Evolutionary conservation across 805 yeast species (phyloP), one percentile per base, ranked within the genome.

Genomic region (Clavispora phyllophila): DNA sequence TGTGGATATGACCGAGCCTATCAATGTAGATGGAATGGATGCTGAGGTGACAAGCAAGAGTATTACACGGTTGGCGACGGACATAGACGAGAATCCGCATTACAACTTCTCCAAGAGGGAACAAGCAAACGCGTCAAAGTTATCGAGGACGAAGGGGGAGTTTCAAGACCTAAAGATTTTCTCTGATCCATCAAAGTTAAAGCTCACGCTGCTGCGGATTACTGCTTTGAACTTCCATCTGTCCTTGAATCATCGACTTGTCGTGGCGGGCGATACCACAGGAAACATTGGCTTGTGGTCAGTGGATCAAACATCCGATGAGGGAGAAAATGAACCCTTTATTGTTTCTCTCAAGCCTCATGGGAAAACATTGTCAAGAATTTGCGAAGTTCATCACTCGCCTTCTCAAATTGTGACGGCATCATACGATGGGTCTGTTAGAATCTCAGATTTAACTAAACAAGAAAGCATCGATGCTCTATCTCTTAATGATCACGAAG

Each of bases 281-380:
- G 99, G 99, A 5, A 76, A 80, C 48, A 63, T 89, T 34, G 97
- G 97, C 0, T 72, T 93, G 13, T 91, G 97, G 97, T 81, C 90
- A 35, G 83, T 86, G 7, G 79, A 75, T 47, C 62, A 71, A 62
- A 61, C 60, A 9, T 62, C 59, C 2, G 66, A 62, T 7, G 62
- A 56, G 7, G 61, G n/a, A n/a, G n/a, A n/a, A n/a, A n/a, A 50
- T 3, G 72, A 61, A 4, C 80, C 81, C 0, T 76, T 79, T 31
- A 76, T 87, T 2, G 66, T 85, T 0, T 75, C 78, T 17, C 74
- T 89, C 50, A 81, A 80, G 49, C 76, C 88, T 3, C 97, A 93
- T 56, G 81, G 90, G 0, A 81, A 82, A 37, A 75, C 87, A 12
- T 76, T 91, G 7, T 76, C 91, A 4, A 75, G 78, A 39, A 75